Evolutionary conservation across 768 basidiomycete species (phyloP).

Genomic region (Macrolepiota fuliginosa): DNA sequence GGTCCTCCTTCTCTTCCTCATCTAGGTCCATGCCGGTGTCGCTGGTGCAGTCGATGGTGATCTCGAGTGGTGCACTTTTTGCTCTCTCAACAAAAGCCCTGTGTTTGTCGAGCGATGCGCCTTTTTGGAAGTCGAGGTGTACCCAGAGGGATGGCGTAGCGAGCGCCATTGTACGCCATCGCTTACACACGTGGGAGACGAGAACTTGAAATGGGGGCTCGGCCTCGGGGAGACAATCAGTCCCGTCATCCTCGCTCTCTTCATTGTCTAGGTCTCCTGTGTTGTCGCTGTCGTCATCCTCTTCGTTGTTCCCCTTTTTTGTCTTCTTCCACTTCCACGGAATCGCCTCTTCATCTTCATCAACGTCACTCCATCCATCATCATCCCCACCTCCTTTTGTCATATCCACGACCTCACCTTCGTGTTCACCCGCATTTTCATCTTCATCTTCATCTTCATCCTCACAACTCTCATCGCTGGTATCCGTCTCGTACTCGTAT

Average conservation of each 20-base stretch:
- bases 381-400: slow-evolving; percentile 21
- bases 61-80: slow-evolving; percentile 50
- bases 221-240: not conserved
- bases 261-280: slow-evolving; percentile 16
- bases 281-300: slow-evolving; percentile 12
- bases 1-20: slow-evolving; percentile 13
- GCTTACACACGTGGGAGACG: slow-evolving; percentile 59
- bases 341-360: slow-evolving; percentile 15
- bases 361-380: slow-evolving; percentile 18
- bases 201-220: slow-evolving; percentile 46
- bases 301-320: not conserved
- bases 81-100: slow-evolving; percentile 50
- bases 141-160: slow-evolving; percentile 59
- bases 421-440: slow-evolving; percentile 22
- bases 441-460: slow-evolving; percentile 26
- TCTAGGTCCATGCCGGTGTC: slow-evolving; percentile 26
- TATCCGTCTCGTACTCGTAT: slow-evolving; percentile 27
- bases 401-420: slow-evolving; percentile 19
- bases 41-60: slow-evolving; percentile 45
- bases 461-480: slow-evolving; percentile 28
- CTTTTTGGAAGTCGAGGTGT: slow-evolving; percentile 36
- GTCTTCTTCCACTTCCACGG: slow-evolving; percentile 14
- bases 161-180: slow-evolving; percentile 55
- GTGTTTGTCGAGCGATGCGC: slow-evolving; percentile 42
- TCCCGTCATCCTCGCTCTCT: slow-evolving; percentile 4